Evolutionary conservation across 345 rosid genomes (phyloP), one percentile per base, ranked within the genome.

Genomic region (Camelina laxa): DNA sequence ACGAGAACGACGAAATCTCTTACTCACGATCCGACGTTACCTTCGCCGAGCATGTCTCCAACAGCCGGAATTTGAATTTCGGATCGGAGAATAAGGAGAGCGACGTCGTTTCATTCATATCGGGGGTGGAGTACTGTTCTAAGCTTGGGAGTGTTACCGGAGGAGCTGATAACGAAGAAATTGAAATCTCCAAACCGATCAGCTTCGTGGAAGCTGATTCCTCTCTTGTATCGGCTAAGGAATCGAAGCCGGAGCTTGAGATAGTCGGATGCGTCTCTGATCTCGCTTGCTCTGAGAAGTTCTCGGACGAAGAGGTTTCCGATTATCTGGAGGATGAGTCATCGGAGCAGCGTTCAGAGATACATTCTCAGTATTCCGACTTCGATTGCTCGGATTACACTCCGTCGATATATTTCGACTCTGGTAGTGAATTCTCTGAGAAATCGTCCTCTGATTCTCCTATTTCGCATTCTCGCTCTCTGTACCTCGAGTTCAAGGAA

Each of bases 351-450:
- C 90, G 84, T 69, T 83, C 83, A 12, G 88, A 85, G 55, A 30
- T 83, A 8, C 82, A 74, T 64, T 77, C 65, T 10, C 92, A 85
- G 74, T 69, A 80, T 55, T 87, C 92, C 9, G 92, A 86, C 62
- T 72, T 81, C 7, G 82, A 86, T 42, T 83, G 74, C 55, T 91
- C 95, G 6, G 96, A 89, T 19, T 85, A 77, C 80, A 82, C 89
- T 65, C 90, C 87, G 65, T 85, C 88, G 2, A 60, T 83, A 55
- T 85, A 85, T 61, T 69, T 76, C 27, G 90, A 88, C 22, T 86
- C 96, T 19, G 97, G 93, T 48, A 86, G 85, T 69, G 83, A 88
- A 60, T 89, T 91, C 86, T 89, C 96, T 17, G 91, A 86, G 73
- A 84, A 79, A 74, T 91, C 90, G 1, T 45, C 35, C 13, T 82